Percentiles rank a stretch among this genome's conserved stretches.
phyloP scores from a whole-genome alignment of 2,329 filamentous ascomycete genomes.

The Colletotrichum liriopes region DNA sequence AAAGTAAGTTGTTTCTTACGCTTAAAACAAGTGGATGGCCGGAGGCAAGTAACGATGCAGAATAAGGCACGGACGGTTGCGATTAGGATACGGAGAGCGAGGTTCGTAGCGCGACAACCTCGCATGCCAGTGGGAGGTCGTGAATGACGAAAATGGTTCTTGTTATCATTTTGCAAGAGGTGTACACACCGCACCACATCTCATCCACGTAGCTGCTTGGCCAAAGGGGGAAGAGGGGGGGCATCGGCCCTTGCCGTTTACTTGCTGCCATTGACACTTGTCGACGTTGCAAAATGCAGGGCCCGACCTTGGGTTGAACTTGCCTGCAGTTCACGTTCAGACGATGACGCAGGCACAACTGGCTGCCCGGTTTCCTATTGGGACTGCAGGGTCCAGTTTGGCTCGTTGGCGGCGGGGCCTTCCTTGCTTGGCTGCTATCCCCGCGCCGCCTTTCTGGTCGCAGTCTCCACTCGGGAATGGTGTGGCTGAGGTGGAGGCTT shows the following conservation, averaged over 20 bases:
- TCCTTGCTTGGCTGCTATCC: constrained; percentile 34
- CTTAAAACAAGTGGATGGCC: constrained; percentile 1
- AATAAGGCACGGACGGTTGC: neutral
- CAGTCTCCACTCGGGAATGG: constrained; percentile 14
- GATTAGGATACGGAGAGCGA: neutral
- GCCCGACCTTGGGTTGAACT: constrained; percentile 35
- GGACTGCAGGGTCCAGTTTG: constrained; percentile 33
- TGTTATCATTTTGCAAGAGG: neutral
- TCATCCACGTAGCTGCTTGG: neutral
- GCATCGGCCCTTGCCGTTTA: constrained; percentile 21
- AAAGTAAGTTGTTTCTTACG: constrained; percentile 15
- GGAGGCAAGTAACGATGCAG: constrained; percentile 23
- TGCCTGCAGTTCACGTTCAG: constrained; percentile 27
- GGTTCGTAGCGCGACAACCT: constrained; percentile 4
- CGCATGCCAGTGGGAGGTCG: neutral
- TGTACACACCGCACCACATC: neutral
- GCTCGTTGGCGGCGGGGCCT: constrained; percentile 23
- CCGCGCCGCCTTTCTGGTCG: constrained; percentile 14
- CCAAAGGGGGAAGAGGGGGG: neutral
- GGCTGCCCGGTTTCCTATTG: constrained; percentile 42
- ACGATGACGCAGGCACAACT: constrained; percentile 44
- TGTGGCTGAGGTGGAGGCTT: neutral
- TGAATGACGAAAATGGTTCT: neutral
- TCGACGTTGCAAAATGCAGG: constrained; percentile 32
- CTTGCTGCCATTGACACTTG: constrained; percentile 20